Base-by-base conservation (phyloP, 805 yeast species). In the Saccharomyces eubayanus region DNA sequence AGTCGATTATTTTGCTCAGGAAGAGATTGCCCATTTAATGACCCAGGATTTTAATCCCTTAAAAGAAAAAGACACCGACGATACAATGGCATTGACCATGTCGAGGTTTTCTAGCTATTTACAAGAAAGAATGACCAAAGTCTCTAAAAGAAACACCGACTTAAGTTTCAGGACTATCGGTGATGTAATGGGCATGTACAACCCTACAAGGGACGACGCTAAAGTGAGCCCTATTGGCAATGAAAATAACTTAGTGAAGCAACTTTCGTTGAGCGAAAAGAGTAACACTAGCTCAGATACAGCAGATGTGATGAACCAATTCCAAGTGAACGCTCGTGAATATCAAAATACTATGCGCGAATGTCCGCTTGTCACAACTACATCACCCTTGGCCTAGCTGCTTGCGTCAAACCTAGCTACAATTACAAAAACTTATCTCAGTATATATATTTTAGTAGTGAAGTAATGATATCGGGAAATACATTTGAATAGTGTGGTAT, bases 1-100 rank as follows among this genome's bases (percentile, higher is more conserved):
- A 51, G 80, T 80, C 28, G 77, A 80, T 59, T 82, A 82, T 57
- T 63, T 85, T 41, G 59, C 65, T 12, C 16, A 28, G 24, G 58
- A 62, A 45, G 66, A 62, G 49, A 36, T 62, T 29, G 43, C 24
- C 46, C 45, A 51, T 16, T 20, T 28, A 41, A 20, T 31, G 48
- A 21, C 29, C 28, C 28, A 53, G 51, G 21, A 51, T 47, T 48
- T 29, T 8, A 47, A 36, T 36, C 24, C 43, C 6, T 16, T 48
- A 16, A 54, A 53, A 11, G 49, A 51, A 9, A 30, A 48, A 10
- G 50, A 54, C 29, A 45, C 58, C 2, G 49, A 53, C 41, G 65
- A 61, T 40, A 50, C 54, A 12, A 36, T 57, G n/a, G 53, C 56
- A 1, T 52, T 51, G 28, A 54, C 65, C n/a, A 60, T 62, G 63